A percentile compares a stretch with the other conserved stretches of the same genome.
Evolutionary conservation across 768 basidiomycete genomes (phyloP).

Genomic region (Nidularia pulvinata): DNA sequence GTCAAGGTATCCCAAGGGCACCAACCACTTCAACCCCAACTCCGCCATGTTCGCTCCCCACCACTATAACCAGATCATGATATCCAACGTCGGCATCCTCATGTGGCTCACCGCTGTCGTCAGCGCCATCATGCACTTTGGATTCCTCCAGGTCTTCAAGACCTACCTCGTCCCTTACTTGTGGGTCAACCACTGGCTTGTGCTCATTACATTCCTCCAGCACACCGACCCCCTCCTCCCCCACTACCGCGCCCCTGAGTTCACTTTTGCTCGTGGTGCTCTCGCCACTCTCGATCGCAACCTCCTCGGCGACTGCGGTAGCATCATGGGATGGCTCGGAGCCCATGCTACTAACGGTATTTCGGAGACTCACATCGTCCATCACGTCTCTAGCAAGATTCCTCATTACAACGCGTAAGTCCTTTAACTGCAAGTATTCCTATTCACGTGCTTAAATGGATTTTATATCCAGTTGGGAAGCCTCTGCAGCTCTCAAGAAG

Average conservation of each 20-base stretch:
- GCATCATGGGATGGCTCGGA: conserved; percentile 84
- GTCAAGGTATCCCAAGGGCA: conserved; percentile 56
- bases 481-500: conserved; percentile 80
- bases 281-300: conserved; percentile 58
- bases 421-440: background rate
- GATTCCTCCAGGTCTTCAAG: conserved; percentile 39
- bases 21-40: conserved; percentile 64
- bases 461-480: conserved; percentile 71
- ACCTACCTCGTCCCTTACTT: conserved; percentile 58
- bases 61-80: conserved; percentile 49
- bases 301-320: conserved; percentile 76
- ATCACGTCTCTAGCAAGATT: conserved; percentile 94
- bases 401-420: conserved; percentile 89
- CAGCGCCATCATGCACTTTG: conserved; percentile 31
- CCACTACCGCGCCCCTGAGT: conserved; percentile 55
- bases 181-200: conserved; percentile 54
- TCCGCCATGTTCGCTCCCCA: conserved; percentile 54
- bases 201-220: conserved; percentile 69
- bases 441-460: background rate
- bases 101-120: conserved; percentile 40
- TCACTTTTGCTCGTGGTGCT: conserved; percentile 64
- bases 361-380: conserved; percentile 90
- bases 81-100: conserved; percentile 58
- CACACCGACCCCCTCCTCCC: conserved; percentile 60
- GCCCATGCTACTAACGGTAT: conserved; percentile 88